Percentiles rank a stretch among this genome's conserved stretches.
phyloP scores from a whole-genome alignment of 768 basidiomycete genomes.

The Rhodotorula babjevae region DNA sequence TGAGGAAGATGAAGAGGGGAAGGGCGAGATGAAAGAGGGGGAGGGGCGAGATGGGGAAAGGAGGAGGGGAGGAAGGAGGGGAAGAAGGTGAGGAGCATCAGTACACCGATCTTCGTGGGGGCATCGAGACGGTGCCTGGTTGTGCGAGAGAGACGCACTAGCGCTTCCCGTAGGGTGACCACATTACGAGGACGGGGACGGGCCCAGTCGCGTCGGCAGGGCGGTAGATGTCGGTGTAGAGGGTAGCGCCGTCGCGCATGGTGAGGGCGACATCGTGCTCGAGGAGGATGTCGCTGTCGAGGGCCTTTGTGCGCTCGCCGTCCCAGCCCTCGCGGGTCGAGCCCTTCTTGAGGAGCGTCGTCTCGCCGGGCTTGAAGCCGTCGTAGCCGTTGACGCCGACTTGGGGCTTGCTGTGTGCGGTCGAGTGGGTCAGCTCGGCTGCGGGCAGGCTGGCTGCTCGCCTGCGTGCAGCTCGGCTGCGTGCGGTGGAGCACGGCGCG shows the following conservation, averaged over 20 bases:
- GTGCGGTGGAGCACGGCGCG: neutral
- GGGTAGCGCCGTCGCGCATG: conserved; percentile 24
- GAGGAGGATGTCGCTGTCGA: conserved; percentile 27
- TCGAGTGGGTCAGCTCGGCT: accelerated
- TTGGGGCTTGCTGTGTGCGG: neutral
- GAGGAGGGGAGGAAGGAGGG: too few relatives aligned
- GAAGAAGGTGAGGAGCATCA: too few relatives aligned
- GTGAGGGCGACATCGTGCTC: conserved; percentile 22
- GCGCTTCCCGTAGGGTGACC: conserved; percentile 34
- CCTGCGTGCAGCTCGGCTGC: too few relatives aligned
- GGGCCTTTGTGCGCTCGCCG: conserved; percentile 1
- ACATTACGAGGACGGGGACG: conserved; percentile 2
- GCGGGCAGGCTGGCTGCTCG: too few relatives aligned
- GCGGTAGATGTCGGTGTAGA: conserved; percentile 27
- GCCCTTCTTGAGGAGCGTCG: conserved; percentile 5
- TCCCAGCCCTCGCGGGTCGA: conserved; percentile 3
- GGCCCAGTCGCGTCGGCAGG: conserved; percentile 13
- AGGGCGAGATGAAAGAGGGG: too few relatives aligned
- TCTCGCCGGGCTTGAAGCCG: neutral
- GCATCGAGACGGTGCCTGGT: too few relatives aligned
- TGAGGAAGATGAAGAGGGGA: too few relatives aligned
- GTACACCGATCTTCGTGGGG: too few relatives aligned
- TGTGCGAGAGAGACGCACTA: too few relatives aligned
- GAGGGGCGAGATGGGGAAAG: too few relatives aligned
- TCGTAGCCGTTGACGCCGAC: conserved; percentile 5